Conservation (phyloP, 495 filamentous ascomycete genomes). For the Cairneyella variabilis region DNA sequence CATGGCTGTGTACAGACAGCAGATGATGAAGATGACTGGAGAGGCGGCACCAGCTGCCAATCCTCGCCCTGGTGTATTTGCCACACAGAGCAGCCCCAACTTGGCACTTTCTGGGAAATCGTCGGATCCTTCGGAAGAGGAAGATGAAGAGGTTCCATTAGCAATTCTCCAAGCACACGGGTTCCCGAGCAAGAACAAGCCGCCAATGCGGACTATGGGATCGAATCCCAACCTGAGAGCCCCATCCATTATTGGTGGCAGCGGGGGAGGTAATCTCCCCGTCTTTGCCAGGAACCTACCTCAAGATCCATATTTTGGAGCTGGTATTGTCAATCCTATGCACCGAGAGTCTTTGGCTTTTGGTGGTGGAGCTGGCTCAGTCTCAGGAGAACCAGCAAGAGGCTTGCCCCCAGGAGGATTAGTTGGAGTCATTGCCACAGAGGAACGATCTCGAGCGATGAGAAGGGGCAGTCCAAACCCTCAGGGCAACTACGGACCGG, state of each 20-base stretch:
- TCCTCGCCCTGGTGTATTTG: conserved; percentile 26
- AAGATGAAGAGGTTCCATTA: conserved; percentile 84
- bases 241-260: conserved; percentile 25
- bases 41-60: conserved; percentile 47
- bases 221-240: conserved; percentile 62
- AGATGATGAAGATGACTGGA: conserved; percentile 96
- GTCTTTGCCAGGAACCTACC: conserved; percentile 86
- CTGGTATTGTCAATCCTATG: conserved; percentile 68
- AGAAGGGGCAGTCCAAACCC: conserved; percentile 74
- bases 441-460: conserved; percentile 74
- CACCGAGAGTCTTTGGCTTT: conserved; percentile 76
- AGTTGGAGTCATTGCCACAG: conserved; percentile 84
- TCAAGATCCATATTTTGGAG: conserved; percentile 84
- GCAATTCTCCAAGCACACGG: conserved; percentile 89
- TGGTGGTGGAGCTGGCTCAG: conserved; percentile 51
- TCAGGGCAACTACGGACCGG: conserved; percentile 38
- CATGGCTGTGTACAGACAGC: conserved; percentile 84
- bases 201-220: conserved; percentile 66
- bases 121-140: conserved; percentile 54
- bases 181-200: conserved; percentile 79
- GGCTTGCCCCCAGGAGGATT: conserved; percentile 61
- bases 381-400: conserved; percentile 38
- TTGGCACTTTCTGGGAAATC: conserved; percentile 31
- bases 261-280: conserved; percentile 54
- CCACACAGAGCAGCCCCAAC: conserved; percentile 55